Base-by-base conservation (phyloP, 192 early-diverging fungal species). In the Coemansia sp. region DNA sequence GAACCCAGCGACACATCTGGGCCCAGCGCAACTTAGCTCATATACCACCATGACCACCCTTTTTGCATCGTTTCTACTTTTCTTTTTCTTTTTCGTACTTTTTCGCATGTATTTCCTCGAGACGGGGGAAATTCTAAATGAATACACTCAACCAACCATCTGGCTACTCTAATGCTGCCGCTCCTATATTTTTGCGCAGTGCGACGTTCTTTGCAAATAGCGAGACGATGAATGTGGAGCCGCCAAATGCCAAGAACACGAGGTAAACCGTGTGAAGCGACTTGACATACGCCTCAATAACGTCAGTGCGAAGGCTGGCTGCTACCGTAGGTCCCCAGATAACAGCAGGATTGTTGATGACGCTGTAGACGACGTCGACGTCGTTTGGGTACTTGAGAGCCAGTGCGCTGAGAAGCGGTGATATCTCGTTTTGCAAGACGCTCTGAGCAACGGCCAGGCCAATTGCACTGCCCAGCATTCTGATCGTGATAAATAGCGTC, bases 221-320 rank as follows among this genome's bases (percentile, higher is more conserved):
- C 27, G 81, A 70, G n/a, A 79, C n/a, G 45, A 90, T 36, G 39
- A 88, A 78, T 1, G 82, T 68, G 9, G 73, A 19, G 4, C 78
- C 80, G 19, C 74, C 74, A 37, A 90, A 79, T 1, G 87, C 84
- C n/a, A 86, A 68, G 36, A 86, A 71, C 41, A 78, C 70, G n/a
- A 75, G 67, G 63, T 79, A 89, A 11, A 86, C 77, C 19, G 39
- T 74, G 35, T 83, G 85, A 49, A 91, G 67, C 9, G 85, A 74
- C 22, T 71, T 53, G 22, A 87, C 88, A 67, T 89, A 89, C 3
- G 87, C 85, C 6, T 72, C 68, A 20, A 88, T 80, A 7, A 86
- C 74, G 8, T 67, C 60, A 0, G 17, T 35, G 67, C 76, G 82
- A 19, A 86, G 51, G 60, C 70, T 66, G 3, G 15, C 19, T 0